Percentiles rank a stretch among this genome's conserved stretches.
These are phyloP conservation scores for Macadamia tetraphylla DNA, from an alignment of 164 flowering plant species.

Conservation along the genomic window DNA sequence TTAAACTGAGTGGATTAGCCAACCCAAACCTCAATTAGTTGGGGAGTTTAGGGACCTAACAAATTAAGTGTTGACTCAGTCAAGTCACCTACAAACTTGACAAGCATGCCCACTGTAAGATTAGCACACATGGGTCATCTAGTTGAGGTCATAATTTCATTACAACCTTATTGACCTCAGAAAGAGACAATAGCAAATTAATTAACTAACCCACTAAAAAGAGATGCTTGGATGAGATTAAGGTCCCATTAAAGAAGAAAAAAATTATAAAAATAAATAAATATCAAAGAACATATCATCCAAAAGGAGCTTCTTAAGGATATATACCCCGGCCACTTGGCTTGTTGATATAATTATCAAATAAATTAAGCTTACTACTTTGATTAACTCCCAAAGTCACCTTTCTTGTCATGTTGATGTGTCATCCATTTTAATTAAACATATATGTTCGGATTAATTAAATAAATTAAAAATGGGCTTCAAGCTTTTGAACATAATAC, in stretches of 20 bases:
- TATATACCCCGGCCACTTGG: no score
- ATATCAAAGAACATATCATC: neutral
- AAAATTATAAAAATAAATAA: no score
- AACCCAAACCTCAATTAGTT: no score
- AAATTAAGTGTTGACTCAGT: neutral
- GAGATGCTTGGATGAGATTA: neutral
- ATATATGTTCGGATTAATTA: neutral
- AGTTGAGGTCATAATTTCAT: constrained; percentile 1
- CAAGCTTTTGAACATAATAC: constrained; percentile 6
- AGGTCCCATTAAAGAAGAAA: no score
- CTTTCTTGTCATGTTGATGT: constrained; percentile 2
- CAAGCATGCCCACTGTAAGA: constrained; percentile 5
- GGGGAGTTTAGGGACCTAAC: no score
- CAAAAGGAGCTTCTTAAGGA: neutral
- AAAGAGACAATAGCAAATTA: neutral
- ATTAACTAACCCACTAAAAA: neutral
- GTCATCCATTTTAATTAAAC: neutral
- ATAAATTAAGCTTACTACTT: no score
- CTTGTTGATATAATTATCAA: no score
- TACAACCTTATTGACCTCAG: neutral
- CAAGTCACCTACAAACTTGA: constrained; percentile 4
- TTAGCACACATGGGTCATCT: constrained; percentile 1
- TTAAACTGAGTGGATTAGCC: no score
- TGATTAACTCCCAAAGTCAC: no score
- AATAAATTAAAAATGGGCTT: neutral